Base-by-base conservation (phyloP, 2,329 filamentous ascomycete species). In the Fusarium heterosporum region DNA sequence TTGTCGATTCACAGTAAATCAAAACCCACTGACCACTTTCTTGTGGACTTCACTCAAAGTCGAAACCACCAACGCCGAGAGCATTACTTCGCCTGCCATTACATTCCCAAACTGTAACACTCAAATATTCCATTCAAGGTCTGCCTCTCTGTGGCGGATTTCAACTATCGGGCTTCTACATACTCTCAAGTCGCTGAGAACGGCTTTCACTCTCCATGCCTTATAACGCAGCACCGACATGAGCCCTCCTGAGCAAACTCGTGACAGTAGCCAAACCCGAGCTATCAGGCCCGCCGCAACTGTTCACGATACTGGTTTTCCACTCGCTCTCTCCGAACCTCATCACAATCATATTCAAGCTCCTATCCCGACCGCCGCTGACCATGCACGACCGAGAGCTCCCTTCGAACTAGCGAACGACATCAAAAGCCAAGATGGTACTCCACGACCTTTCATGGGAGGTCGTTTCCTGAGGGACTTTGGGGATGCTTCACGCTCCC, bases 381-480 rank as follows among this genome's bases (percentile, higher is more conserved):
- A 68, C 22, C 48, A 49, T 46, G 55, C 62, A 28, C 62, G 55
- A 55, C 68, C 70, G 29, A 69, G 57, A 64, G 51, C 70, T 30
- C 38, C 57, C 19, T 63, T 45, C 45, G 61, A 73, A 11, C 45
- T 70, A 14, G 50, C 51, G 26, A 68, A 63, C 46, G 61, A 68
- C 48, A 43, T 63, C 25, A 56, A 55, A 22, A 38, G 46, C 10
- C 63, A 64, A 50, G 72, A 76, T 64, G 73, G 56, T 8, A 76
- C 70, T 42, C 70, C 71, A 26, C 71, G 63, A 11, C 61, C 71
- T 14, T 55, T 72, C 36, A 61, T 64, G 13, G 74, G 72, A 45
- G 70, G 75, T 13, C 77, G 78, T 43, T 79, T 79, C 58, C 72
- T 79, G n/a, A 73, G 76, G 50, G 78, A 79, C 17, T 61, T 72